These are phyloP conservation scores for Pseudoturritis turrita DNA, from an alignment of 345 rosid species.

Conservation along the genomic window DNA sequence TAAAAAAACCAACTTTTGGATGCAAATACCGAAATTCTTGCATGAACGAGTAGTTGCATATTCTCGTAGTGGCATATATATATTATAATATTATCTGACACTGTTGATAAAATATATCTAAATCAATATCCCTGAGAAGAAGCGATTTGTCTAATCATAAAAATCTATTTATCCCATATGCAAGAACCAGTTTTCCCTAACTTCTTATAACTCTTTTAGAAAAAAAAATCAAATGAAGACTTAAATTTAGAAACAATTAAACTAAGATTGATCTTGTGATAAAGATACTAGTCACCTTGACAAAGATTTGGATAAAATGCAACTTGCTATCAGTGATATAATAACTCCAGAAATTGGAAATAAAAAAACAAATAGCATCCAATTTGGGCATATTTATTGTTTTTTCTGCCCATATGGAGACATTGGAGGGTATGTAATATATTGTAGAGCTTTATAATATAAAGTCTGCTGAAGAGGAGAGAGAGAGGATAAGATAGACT, in stretches of 20 bases:
- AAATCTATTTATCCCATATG: background rate
- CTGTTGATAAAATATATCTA: background rate
- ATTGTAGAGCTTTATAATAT: too few relatives aligned
- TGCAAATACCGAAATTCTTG: background rate
- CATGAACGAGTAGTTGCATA: background rate
- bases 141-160: background rate
- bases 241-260: background rate
- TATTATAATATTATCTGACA: background rate
- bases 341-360: too few relatives aligned
- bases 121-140: background rate
- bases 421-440: too few relatives aligned
- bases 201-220: background rate
- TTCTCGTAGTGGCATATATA: background rate
- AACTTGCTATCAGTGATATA: slow-evolving; percentile 6
- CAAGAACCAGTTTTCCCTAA: background rate
- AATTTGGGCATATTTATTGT: too few relatives aligned
- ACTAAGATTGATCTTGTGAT: background rate
- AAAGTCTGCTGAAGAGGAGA: too few relatives aligned
- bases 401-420: too few relatives aligned
- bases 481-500: too few relatives aligned
- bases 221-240: background rate
- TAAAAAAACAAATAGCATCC: too few relatives aligned
- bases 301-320: slow-evolving; percentile 23
- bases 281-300: slow-evolving; percentile 22
- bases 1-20: background rate